phyloP scores from a whole-genome alignment of 2,329 filamentous ascomycete genomes.

The Berkeleyomyces rouxiae region DNA sequence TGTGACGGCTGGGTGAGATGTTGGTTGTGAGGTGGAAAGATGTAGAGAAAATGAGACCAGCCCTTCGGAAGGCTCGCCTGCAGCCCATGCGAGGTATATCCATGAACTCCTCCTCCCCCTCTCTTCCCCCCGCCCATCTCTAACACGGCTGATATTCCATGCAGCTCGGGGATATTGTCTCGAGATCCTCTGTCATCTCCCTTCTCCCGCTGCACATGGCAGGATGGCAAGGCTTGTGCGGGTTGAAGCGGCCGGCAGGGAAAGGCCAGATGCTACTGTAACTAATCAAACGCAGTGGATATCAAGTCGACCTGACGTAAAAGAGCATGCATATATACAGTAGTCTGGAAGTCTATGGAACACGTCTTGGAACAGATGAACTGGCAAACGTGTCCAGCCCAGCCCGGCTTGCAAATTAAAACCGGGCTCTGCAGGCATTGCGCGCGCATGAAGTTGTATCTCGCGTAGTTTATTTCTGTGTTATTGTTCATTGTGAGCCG shows the following conservation, averaged over 20 bases:
- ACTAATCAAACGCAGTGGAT: no score
- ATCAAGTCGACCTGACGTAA: no score
- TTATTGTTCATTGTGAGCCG: no score
- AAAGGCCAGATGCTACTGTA: neutral
- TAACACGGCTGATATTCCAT: neutral
- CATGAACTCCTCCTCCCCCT: no score
- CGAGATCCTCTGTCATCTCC: neutral
- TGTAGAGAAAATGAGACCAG: neutral
- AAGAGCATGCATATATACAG: no score
- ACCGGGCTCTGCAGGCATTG: neutral
- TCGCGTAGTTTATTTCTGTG: neutral
- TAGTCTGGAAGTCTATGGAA: no score
- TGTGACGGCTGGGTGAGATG: no score
- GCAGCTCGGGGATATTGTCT: neutral
- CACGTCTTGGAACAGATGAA: no score
- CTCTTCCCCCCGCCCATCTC: neutral
- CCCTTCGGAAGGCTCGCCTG: neutral
- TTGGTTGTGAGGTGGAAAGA: no score
- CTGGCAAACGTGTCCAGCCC: no score
- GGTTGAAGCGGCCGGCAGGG: neutral
- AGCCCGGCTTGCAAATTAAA: neutral
- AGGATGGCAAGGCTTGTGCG: neutral
- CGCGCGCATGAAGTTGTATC: neutral
- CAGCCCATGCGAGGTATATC: neutral
- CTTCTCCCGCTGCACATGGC: neutral